Evolutionary conservation across 2,329 filamentous ascomycete species (phyloP), one percentile per base, ranked within the genome.

Genomic region (Tolypocladium inflatum): DNA sequence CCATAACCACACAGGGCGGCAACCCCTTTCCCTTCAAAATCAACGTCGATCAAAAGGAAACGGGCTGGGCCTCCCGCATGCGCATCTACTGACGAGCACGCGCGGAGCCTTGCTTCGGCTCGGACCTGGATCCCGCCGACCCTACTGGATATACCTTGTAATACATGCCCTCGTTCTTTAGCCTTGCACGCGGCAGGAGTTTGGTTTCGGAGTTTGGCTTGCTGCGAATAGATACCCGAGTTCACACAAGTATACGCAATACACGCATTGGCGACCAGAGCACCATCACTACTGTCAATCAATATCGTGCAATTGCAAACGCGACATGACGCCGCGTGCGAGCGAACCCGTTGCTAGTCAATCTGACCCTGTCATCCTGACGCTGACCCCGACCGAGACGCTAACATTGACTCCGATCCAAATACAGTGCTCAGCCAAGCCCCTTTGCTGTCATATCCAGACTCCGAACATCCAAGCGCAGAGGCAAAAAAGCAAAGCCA

Each of bases 11-110:
- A 10, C 94, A 91, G 26, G 91, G 87, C 69, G 90, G 89, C 54
- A 97, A 97, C 71, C 93, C 94, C 0, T 99, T 97, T 68, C 93
- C 93, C 0, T 97, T 96, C 74, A 88, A 92, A 72, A 96, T 97
- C 69, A 83, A 88, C 61, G 85, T 97, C 59, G 94, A 96, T 69
- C 90, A 90, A 58, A 90, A 90, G 67, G 81, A 86, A 60, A 86
- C 71, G 23, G 82, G 87, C 55, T 93, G 91, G 90, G 85, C 89
- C 54, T 83, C 87, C 58, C 81, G 89, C 43, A 91, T 93, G 74
- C 88, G 90, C 33, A 84, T 91, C 60, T 90, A 89, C 70, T 89
- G 68, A 55, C 10, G 8, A 11, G 30, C 23, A 19, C 23, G 19
- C 30, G 37, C 13, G 13, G 15, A 17, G 13, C 13, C 37, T 15